Percentiles rank a stretch among this genome's conserved stretches.
Evolutionary conservation across 805 yeast genomes (phyloP).

Genomic region (Myxozyma nipponensis): DNA sequence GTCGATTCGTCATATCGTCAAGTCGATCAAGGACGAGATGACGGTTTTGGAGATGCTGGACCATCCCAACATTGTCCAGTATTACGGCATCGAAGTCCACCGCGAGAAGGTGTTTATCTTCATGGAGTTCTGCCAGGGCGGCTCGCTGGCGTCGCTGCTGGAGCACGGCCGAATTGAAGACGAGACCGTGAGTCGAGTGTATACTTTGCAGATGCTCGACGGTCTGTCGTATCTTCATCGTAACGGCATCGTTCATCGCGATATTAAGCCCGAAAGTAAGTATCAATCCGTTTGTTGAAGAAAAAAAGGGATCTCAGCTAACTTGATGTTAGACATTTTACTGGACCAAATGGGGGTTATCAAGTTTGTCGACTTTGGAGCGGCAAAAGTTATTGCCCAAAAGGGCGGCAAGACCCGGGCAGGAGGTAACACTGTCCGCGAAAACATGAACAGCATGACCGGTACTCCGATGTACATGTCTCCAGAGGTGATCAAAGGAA

Average conservation of each 20-base stretch:
- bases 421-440: constrained; percentile 36
- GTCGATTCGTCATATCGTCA: constrained; percentile 76
- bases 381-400: constrained; percentile 73
- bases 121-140: constrained; percentile 97
- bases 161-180: constrained; percentile 95
- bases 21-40: constrained; percentile 93
- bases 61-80: constrained; percentile 95
- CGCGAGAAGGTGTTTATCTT: constrained; percentile 91
- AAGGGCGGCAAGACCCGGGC: constrained; percentile 35
- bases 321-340: constrained; percentile 75
- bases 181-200: constrained; percentile 85
- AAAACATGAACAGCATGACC: constrained; percentile 52
- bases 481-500: constrained; percentile 90
- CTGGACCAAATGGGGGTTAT: constrained; percentile 89
- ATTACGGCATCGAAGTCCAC: constrained; percentile 95
- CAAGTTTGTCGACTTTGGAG: constrained; percentile 96
- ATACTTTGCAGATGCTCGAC: constrained; percentile 87
- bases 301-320: neutral
- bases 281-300: neutral
- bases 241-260: constrained; percentile 93
- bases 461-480: constrained; percentile 99
- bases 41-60: constrained; percentile 89
- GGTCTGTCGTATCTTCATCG: constrained; percentile 93
- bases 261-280: constrained; percentile 77
- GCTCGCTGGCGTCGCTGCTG: constrained; percentile 78